Base-by-base conservation (phyloP, 164 flowering plant species). In the Tetrastigma voinierianum region DNA sequence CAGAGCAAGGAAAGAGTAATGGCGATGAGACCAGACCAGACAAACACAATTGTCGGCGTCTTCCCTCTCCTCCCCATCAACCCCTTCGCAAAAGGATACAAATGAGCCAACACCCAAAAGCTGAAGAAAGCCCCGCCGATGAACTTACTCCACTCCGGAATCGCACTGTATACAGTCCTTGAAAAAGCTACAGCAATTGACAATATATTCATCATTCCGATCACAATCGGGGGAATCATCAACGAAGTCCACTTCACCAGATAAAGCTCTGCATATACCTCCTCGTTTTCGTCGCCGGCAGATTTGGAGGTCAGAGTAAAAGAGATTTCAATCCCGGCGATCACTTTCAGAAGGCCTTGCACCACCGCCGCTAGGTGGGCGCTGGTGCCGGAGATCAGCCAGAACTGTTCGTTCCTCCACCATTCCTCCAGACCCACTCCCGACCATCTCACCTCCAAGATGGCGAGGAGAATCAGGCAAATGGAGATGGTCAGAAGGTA, bases 351-450 rank as follows among this genome's bases (percentile, higher is more conserved):
- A 10, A 90, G 80, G 3, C 93, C 96, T 60, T 88, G 91, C 11
- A 88, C 56, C 9, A 88, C 93, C 9, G 96, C 93, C 25, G 84
- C 85, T 7, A 90, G 62, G 67, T 90, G 96, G 23, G 96, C 79
- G 54, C 93, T 87, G 0, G 91, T 88, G 3, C 93, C 96, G 2
- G 85, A 83, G 32, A 88, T 88, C 6, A 90, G 84, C 93, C 96
- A 90, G 49, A 85, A 90, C 70, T 90, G 96, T 48, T 90, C 96
- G 51, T 90, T 90, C 43, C 96, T 78, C 93, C 96, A 90, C 96
- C 91, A 90, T 13, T 90, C 96, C 65, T 90, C 96, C 2, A 88
- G 66, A 0, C 70, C 89, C 4, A 88, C 81, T 0, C 91, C 96
- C 0, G 93, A 82, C 93, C 93, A 90, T 66, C 78, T 88, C 25